Conservation (phyloP, 2,329 filamentous ascomycete species). For the Penicillium sclerotiorum region DNA sequence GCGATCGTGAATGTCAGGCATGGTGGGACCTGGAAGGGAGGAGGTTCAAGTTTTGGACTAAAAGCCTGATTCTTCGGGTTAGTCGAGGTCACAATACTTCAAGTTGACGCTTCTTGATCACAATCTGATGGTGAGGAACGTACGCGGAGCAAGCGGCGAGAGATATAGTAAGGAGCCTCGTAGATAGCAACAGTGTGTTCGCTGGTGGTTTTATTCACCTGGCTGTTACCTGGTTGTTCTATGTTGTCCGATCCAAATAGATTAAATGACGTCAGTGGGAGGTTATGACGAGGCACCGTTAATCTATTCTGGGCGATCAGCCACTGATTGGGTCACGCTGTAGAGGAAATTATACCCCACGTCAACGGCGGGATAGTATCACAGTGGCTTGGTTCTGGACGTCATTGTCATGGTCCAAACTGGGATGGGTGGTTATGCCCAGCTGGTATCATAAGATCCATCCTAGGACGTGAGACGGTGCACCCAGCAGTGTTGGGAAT, state of each 20-base stretch:
- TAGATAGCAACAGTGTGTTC: neutral
- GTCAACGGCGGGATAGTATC: constrained; percentile 5
- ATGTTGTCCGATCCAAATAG: neutral
- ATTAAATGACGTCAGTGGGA: constrained; percentile 24
- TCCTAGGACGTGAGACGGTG: no score
- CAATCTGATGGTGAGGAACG: no score
- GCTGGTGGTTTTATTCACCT: constrained; percentile 11
- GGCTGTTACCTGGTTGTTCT: neutral
- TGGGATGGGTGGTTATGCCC: neutral
- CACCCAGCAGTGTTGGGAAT: no score
- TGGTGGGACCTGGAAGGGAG: constrained; percentile 14
- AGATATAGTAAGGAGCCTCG: neutral
- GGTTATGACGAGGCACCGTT: constrained; percentile 14
- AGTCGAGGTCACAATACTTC: no score
- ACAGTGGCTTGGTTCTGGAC: constrained; percentile 24
- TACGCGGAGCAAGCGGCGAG: neutral
- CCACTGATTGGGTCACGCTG: constrained; percentile 3
- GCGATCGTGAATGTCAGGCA: constrained; percentile 42
- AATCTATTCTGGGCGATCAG: constrained; percentile 9
- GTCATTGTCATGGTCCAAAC: constrained; percentile 13
- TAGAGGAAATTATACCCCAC: constrained; percentile 26
- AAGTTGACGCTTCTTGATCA: no score
- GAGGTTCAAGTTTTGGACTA: neutral
- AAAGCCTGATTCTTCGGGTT: no score
- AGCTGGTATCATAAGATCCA: no score